A percentile compares a stretch with the other conserved stretches of the same genome.
Conservation (phyloP, 768 basidiomycete species). For the Cantharellus anzutake region DNA sequence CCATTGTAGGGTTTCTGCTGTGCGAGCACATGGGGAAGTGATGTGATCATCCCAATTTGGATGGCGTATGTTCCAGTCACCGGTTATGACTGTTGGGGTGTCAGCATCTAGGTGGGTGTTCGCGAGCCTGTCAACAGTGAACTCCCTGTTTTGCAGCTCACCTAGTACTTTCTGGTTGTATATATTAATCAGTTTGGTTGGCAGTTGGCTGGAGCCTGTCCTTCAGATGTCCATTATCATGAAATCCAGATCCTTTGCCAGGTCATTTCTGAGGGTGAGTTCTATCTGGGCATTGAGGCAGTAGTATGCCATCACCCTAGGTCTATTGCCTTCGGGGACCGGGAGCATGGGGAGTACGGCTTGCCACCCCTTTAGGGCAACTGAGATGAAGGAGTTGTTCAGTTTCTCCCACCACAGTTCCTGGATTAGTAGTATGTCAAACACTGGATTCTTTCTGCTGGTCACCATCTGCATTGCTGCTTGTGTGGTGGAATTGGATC, state of each 20-base stretch:
- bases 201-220: neutral
- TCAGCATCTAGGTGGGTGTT: neutral
- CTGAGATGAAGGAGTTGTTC: neutral
- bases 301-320: conserved; percentile 4
- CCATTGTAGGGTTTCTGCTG: conserved; percentile 1
- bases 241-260: conserved; percentile 2
- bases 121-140: neutral
- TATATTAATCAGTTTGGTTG: neutral
- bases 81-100: conserved; percentile 2
- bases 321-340: neutral
- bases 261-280: conserved; percentile 2
- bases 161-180: conserved; percentile 2
- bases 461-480: neutral
- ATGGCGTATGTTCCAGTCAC: conserved; percentile 6
- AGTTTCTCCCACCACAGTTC: conserved; percentile 1
- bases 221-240: conserved; percentile 2
- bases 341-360: conserved; percentile 1
- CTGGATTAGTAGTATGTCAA: conserved; percentile 2
- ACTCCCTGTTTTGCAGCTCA: neutral
- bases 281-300: neutral
- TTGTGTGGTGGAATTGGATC: neutral
- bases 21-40: neutral
- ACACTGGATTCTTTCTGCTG: neutral
- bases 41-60: neutral
- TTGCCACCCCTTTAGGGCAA: neutral